Evolutionary conservation across 441 rosid genomes (phyloP).

Genomic region (Gossypium aridum): DNA sequence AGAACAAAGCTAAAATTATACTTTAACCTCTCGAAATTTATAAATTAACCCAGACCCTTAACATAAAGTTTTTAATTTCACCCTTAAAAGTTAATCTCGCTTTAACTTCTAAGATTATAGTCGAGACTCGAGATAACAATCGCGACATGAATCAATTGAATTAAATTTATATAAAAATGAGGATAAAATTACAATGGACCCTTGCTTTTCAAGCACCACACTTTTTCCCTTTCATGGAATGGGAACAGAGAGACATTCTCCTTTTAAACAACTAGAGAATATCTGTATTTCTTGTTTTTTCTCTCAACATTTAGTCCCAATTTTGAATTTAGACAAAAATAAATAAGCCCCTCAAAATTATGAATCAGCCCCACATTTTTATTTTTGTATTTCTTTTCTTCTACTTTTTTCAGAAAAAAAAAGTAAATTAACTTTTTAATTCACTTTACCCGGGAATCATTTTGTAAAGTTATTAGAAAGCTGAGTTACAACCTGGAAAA

Average conservation of each 20-base stretch:
- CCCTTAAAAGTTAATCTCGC: too few species aligned
- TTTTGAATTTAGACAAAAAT: background rate
- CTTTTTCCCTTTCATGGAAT: background rate
- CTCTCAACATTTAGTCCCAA: slow-evolving; percentile 10
- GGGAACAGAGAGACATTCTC: slow-evolving; percentile 13
- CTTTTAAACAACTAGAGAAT: slow-evolving; percentile 6
- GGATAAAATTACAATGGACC: background rate
- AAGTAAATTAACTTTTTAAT: background rate
- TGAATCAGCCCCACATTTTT: background rate
- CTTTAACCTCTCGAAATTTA: too few species aligned
- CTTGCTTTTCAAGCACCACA: background rate
- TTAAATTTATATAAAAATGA: too few species aligned
- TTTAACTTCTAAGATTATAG: too few species aligned
- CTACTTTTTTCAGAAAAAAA: background rate
- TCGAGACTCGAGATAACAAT: too few species aligned
- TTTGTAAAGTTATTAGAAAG: background rate
- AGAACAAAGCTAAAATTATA: too few species aligned
- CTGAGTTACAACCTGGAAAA: slow-evolving; percentile 2
- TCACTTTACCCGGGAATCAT: background rate
- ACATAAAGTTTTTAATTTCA: too few species aligned
- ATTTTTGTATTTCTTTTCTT: background rate
- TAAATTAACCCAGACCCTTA: too few species aligned
- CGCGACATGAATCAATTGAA: too few species aligned
- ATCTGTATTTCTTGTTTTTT: slow-evolving; percentile 27
- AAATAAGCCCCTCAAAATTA: too few species aligned